Evolutionary conservation across 352 stramenopile species (phyloP), one percentile per base, ranked within the genome.

Genomic region (Phytophthora pseudosyringae): DNA sequence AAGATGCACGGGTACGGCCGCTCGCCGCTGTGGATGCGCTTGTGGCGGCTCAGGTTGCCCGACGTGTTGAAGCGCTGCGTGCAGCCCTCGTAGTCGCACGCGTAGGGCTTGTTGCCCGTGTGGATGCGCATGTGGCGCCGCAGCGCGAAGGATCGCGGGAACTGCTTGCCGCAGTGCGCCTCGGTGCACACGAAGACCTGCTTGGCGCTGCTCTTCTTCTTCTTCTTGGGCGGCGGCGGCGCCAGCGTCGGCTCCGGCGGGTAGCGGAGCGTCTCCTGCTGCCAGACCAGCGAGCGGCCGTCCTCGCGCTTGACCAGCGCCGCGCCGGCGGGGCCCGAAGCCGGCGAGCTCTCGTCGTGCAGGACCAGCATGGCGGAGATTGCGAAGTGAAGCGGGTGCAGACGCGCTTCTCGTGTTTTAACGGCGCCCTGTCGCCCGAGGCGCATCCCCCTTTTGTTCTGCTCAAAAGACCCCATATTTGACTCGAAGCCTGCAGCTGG

Each of bases 11-110:
- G 81, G 65, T 94, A 96, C 26, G 88, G 88, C 5, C 86, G 76
- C 58, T 93, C 88, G 45, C 88, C 88, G 41, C 78, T 92, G 70
- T 96, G 88, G 64, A 94, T 96, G 66, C 87, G 86, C 61, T 94
- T 94, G 73, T 96, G 88, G 49, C 88, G 84, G 55, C 84, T 94
- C 11, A 96, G 55, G 64, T 96, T 96, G 11, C 88, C 88, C 8
- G 88, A 96, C 69, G 88, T 96, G 67, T 93, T 94, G 71, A 96
- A 96, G 11, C 86, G 76, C 60, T 93, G 82, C 40, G 71, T 39
- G 65, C 86, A 94, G 66, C 84, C 84, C 5, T 89, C 73, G 51
- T 81, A 81, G 69, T 94, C 84, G 46, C 88, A 96, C 18, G 65
- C 81, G 64, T 94, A 96, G 26, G 86, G 88, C 51, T 93, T 93